phyloP scores from a whole-genome alignment of 805 yeast genomes.

The Sugiyamaella mastotermitis region DNA sequence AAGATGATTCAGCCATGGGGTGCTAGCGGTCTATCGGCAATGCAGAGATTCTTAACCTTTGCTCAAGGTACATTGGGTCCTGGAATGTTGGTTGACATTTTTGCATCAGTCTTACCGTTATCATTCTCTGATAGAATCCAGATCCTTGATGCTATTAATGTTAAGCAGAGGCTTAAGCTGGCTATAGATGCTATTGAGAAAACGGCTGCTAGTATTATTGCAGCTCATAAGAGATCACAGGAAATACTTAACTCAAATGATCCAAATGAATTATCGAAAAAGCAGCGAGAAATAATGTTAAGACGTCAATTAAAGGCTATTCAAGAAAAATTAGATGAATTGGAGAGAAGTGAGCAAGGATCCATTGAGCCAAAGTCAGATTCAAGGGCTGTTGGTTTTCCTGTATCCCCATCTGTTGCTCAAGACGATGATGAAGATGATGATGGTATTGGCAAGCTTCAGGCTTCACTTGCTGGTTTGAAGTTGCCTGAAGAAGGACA shows the following conservation, averaged over 20 bases:
- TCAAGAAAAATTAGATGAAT: constrained; percentile 22
- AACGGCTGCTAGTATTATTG: constrained; percentile 11
- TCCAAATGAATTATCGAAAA: constrained; percentile 12
- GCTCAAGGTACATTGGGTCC: constrained; percentile 18
- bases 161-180: constrained; percentile 24
- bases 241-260: constrained; percentile 4
- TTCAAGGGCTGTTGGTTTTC: not conserved
- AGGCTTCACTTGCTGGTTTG: constrained; percentile 22
- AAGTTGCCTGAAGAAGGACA: constrained; percentile 30
- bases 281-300: constrained; percentile 25
- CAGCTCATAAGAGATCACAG: constrained; percentile 10
- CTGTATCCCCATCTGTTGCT: not conserved
- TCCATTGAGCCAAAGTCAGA: not conserved
- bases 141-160: constrained; percentile 24
- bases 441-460: constrained; percentile 29
- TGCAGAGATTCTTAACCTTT: constrained; percentile 10
- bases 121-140: constrained; percentile 25
- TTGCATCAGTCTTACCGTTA: constrained; percentile 31
- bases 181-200: constrained; percentile 17
- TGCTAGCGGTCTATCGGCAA: constrained; percentile 8
- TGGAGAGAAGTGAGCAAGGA: constrained; percentile 5
- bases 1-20: constrained; percentile 12
- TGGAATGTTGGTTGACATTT: constrained; percentile 30
- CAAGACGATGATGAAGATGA: constrained; percentile 27
- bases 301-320: constrained; percentile 23